Base-by-base conservation (phyloP, 208 protist genomes). In the Kentomonas sorsogonicus region DNA sequence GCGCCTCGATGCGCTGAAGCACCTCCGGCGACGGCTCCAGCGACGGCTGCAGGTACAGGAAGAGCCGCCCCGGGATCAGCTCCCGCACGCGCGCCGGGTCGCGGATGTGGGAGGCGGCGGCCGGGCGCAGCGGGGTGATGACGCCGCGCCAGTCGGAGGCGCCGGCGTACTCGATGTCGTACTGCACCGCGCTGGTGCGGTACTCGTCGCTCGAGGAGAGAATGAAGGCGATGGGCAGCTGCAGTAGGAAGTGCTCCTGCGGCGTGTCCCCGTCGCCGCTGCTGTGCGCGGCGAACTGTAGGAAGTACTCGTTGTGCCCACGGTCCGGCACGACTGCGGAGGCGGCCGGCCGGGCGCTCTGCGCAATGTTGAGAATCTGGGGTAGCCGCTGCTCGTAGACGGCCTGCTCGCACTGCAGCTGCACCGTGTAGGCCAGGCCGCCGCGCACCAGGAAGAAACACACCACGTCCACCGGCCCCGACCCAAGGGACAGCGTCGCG, bases 391-490 rank as follows among this genome's bases (percentile, higher is more conserved):
- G 44, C 33, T 77, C 69, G 43, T 85, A 82, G 23, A 64, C 43
- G 16, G 73, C 69, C 0, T 52, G 40, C 31, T 69, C 60, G 10
- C 67, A 67, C 62, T 89, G 71, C 34, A 89, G 61, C 58, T 85
- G 73, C 13, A 85, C 55, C 11, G 62, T 78, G 63, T 84, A 84
- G 29, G 74, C 82, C 5, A 78, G 43, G 38, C 40, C 51, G 43
- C 50, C 53, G 10, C 36, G 40, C 27, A 81, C 61, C 16, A 85
- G 61, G 52, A 81, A 83, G 46, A 85, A 85, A 55, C 52, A 47
- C 13, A 63, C 61, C 18, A 68, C 59, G 16, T 72, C 63, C 29
- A 79, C 66, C 3, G 77, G 77, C 10, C 71, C 60, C 27, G 77
- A 63, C 18, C 81, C 81, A 34, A 78, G 52, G 43, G 74, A 60